These are phyloP conservation scores for Phytophthora palmivora DNA, from an alignment of 352 stramenopile species.

Conservation along the genomic window DNA sequence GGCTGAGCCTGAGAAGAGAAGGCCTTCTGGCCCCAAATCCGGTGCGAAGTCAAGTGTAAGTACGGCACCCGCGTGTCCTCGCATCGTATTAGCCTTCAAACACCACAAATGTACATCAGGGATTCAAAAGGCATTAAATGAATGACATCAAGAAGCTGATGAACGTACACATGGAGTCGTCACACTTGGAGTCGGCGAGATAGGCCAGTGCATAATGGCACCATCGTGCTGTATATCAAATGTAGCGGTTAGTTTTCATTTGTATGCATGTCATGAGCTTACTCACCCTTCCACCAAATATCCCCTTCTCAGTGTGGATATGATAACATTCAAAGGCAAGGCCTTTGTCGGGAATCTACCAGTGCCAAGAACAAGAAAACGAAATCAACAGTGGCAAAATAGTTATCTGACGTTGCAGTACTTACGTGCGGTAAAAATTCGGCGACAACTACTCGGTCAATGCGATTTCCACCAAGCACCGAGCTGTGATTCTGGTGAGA, in stretches of 20 bases:
- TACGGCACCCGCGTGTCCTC: conserved; percentile 60
- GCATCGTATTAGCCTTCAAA: conserved; percentile 51
- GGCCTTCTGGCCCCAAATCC: conserved; percentile 48
- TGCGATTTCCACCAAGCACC: conserved; percentile 12
- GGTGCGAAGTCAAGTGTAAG: conserved; percentile 55
- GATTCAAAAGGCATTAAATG: too few relatives aligned
- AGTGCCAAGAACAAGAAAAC: neutral
- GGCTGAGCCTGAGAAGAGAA: conserved; percentile 71
- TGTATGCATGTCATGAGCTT: too few relatives aligned
- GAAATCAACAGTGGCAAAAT: neutral
- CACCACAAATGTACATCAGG: neutral
- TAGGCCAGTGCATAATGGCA: conserved; percentile 63
- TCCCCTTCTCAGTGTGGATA: conserved; percentile 45
- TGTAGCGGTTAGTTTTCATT: too few relatives aligned
- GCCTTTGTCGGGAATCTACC: conserved; percentile 42
- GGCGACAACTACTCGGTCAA: conserved; percentile 24
- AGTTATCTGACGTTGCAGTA: conserved; percentile 1
- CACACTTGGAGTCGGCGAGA: conserved; percentile 51
- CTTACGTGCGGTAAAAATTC: conserved; percentile 38
- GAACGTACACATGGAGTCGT: conserved; percentile 51
- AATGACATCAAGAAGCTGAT: neutral
- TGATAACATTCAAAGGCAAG: conserved; percentile 56
- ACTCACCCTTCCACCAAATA: conserved; percentile 70
- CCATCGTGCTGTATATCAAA: conserved; percentile 57
- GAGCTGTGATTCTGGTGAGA: conserved; percentile 6